Conservation (phyloP, 2,329 filamentous ascomycete genomes). For the Sarocladium strictum region DNA sequence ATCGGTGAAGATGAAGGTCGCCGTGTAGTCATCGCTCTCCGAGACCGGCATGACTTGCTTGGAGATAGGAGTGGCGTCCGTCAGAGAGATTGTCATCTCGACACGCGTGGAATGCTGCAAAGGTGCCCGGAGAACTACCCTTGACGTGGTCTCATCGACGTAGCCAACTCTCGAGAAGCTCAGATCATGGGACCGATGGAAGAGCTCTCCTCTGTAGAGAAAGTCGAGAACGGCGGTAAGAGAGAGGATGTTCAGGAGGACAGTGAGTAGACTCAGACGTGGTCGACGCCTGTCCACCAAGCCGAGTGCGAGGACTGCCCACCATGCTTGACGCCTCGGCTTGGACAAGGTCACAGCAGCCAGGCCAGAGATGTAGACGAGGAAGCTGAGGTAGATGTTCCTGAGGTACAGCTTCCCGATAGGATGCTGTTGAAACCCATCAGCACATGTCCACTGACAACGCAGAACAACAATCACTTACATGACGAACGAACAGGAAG, state of each 20-base stretch:
- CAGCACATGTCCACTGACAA: not conserved
- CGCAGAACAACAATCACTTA: not conserved
- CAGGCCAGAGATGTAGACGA: not conserved
- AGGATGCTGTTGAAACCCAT: not conserved
- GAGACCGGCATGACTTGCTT: constrained; percentile 43
- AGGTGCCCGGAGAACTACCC: constrained; percentile 57
- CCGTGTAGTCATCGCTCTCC: constrained; percentile 55
- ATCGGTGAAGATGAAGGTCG: constrained; percentile 42
- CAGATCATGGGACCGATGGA: constrained; percentile 51
- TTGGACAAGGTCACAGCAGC: not conserved
- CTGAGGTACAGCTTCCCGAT: not conserved
- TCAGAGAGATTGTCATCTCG: constrained; percentile 18
- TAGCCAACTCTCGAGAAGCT: constrained; percentile 59
- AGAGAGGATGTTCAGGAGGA: constrained; percentile 1
- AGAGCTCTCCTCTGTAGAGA: constrained; percentile 46
- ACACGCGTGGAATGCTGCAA: constrained; percentile 25
- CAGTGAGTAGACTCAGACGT: not conserved
- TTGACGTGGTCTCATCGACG: constrained; percentile 55
- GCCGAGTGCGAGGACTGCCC: constrained; percentile 1
- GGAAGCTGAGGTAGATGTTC: constrained; percentile 7
- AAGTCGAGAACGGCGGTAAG: constrained; percentile 36
- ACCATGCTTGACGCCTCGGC: not conserved
- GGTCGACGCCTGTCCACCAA: not conserved
- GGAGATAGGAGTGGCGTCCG: constrained; percentile 14
- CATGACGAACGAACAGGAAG: constrained; percentile 5